Conservation (phyloP, 495 filamentous ascomycete species). For the Neurospora sp. region DNA sequence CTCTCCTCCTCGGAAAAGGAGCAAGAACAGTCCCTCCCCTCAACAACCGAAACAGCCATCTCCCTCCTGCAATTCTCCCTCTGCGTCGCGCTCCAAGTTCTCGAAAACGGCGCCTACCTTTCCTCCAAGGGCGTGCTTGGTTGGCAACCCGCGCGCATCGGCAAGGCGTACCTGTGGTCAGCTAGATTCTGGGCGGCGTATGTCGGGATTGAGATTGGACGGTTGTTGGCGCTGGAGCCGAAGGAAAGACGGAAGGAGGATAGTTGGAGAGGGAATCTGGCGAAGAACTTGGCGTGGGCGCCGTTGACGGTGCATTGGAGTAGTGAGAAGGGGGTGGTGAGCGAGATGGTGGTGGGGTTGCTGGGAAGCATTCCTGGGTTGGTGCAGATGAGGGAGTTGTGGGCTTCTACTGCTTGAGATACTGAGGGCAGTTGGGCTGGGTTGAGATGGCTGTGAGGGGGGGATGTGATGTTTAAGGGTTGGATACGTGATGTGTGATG, state of each 20-base stretch:
- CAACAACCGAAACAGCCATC: slow-evolving; percentile 39
- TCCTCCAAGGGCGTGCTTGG: slow-evolving; percentile 56
- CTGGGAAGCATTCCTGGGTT: slow-evolving; percentile 57
- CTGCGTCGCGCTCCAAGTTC: slow-evolving; percentile 59
- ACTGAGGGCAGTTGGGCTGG: not conserved
- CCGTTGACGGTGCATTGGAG: slow-evolving; percentile 72
- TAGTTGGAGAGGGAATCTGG: slow-evolving; percentile 34
- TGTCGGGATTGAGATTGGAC: slow-evolving; percentile 63
- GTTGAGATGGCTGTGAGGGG: not conserved
- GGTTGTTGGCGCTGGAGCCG: slow-evolving; percentile 43
- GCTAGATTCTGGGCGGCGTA: slow-evolving; percentile 69
- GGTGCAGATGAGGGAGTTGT: slow-evolving; percentile 56
- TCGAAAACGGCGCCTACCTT: slow-evolving; percentile 81
- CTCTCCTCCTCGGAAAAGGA: slow-evolving; percentile 1
- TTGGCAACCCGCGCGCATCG: slow-evolving; percentile 42
- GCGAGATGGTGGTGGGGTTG: slow-evolving; percentile 49
- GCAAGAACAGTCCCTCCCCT: not conserved
- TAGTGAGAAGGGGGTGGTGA: slow-evolving; percentile 54
- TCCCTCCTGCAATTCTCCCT: slow-evolving; percentile 57
- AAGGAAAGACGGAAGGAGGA: slow-evolving; percentile 25
- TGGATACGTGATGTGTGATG: not conserved
- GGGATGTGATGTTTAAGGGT: not conserved
- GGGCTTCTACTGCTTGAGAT: slow-evolving; percentile 37
- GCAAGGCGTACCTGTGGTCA: slow-evolving; percentile 60
- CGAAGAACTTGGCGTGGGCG: slow-evolving; percentile 44